Evolutionary conservation across 352 stramenopile species (phyloP).

Genomic region (Globisporangium alternatum): DNA sequence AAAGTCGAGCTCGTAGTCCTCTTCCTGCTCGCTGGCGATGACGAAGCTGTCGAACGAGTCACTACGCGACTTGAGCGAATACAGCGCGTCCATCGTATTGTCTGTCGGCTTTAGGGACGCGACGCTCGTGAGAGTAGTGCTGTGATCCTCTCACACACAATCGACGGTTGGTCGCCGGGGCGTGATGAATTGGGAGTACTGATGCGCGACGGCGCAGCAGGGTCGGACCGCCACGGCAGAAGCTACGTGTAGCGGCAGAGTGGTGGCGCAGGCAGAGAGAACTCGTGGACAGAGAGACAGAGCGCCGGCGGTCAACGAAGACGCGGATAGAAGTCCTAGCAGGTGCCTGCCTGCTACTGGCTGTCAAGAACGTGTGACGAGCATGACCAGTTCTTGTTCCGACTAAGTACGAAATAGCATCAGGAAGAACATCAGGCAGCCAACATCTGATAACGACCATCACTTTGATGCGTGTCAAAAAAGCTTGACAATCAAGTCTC

Average conservation of each 20-base stretch:
- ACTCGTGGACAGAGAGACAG: no score
- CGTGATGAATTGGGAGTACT: neutral
- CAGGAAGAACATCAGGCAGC: slow-evolving; percentile 3
- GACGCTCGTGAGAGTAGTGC: no score
- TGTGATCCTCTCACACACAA: neutral
- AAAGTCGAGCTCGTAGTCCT: slow-evolving; percentile 17
- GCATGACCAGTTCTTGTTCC: neutral
- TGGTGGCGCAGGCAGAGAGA: no score
- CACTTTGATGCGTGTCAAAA: no score
- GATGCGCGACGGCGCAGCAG: no score
- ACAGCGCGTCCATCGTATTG: slow-evolving; percentile 10
- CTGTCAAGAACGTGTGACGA: neutral
- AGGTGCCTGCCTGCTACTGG: neutral
- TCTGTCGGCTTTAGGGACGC: neutral
- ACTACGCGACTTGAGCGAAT: slow-evolving; percentile 12
- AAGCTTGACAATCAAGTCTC: no score
- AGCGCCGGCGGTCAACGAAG: no score
- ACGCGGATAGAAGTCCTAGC: no score
- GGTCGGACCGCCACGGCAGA: no score
- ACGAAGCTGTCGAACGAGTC: slow-evolving; percentile 39
- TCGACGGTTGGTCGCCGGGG: neutral
- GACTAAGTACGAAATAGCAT: slow-evolving; percentile 10
- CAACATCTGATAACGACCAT: neutral
- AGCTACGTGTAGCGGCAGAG: neutral
- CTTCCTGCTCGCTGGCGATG: slow-evolving; percentile 14